Conservation (phyloP, 108 stramenopile genomes). For the Cyclostephanos invisitatus region DNA sequence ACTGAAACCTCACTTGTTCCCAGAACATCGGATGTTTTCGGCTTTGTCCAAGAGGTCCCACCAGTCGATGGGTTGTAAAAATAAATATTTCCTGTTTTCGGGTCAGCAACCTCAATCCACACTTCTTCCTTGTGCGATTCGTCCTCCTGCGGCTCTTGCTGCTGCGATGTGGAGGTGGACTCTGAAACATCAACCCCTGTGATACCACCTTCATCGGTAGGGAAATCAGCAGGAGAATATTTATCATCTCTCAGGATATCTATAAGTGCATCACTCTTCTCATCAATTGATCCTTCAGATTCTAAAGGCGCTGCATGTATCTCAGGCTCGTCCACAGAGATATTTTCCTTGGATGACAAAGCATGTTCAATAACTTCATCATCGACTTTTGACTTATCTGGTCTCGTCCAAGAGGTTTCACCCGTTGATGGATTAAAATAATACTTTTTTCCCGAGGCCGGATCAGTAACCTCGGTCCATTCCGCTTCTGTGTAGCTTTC, state of each 20-base stretch:
- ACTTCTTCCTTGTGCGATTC: constrained; percentile 18
- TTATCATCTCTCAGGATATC: no score
- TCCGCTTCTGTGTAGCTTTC: constrained; percentile 15
- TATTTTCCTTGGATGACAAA: neutral
- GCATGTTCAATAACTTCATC: neutral
- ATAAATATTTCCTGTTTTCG: constrained; percentile 53
- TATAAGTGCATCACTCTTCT: neutral
- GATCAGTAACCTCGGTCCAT: constrained; percentile 65
- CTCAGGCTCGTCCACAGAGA: neutral
- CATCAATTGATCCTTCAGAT: neutral
- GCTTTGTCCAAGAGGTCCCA: constrained; percentile 58
- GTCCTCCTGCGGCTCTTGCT: neutral
- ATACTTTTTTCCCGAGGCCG: constrained; percentile 49
- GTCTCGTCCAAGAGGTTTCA: constrained; percentile 56
- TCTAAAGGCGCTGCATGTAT: neutral
- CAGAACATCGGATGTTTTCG: constrained; percentile 2
- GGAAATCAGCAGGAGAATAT: neutral
- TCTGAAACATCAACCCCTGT: neutral
- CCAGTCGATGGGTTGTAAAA: constrained; percentile 52
- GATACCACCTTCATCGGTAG: neutral
- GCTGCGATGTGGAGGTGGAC: neutral
- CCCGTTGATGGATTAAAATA: constrained; percentile 48
- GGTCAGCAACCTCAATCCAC: constrained; percentile 66
- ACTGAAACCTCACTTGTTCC: neutral
- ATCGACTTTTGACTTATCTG: neutral